Evolutionary conservation across 305 asterid genomes (phyloP).

Genomic region (Fraxinus paxiana): DNA sequence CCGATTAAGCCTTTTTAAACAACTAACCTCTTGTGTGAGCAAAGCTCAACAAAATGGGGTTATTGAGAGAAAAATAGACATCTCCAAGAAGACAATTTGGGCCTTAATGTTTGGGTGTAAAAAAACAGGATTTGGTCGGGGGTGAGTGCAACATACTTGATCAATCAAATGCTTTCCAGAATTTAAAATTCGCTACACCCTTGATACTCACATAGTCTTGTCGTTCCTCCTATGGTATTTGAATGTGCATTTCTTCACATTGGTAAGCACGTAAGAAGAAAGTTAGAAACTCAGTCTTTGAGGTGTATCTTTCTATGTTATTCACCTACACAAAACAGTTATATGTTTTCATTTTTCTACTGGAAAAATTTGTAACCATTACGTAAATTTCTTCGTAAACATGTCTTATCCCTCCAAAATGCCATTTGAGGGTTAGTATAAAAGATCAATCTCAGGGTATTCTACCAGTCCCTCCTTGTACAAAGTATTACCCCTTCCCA

Average conservation of each 20-base stretch:
- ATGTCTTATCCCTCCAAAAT: background rate
- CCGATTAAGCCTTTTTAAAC: no score
- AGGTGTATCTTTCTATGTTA: background rate
- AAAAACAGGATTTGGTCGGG: background rate
- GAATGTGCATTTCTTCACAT: background rate
- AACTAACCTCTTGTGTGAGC: background rate
- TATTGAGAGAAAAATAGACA: no score
- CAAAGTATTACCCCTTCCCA: background rate
- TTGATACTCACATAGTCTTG: background rate
- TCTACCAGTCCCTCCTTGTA: background rate
- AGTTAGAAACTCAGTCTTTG: background rate
- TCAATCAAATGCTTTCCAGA: background rate
- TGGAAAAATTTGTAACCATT: background rate
- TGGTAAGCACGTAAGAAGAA: background rate
- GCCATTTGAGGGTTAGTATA: background rate
- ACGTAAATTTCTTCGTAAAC: background rate
- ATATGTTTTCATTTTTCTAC: background rate
- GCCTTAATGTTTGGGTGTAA: no score
- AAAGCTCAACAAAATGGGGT: no score
- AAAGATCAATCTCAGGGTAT: background rate
- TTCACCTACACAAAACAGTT: background rate
- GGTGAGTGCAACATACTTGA: background rate
- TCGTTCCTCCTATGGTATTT: background rate
- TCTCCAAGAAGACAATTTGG: no score
- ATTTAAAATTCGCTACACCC: background rate